Conservation (phyloP, 2,329 filamentous ascomycete species). For the Cercospora sp. region DNA sequence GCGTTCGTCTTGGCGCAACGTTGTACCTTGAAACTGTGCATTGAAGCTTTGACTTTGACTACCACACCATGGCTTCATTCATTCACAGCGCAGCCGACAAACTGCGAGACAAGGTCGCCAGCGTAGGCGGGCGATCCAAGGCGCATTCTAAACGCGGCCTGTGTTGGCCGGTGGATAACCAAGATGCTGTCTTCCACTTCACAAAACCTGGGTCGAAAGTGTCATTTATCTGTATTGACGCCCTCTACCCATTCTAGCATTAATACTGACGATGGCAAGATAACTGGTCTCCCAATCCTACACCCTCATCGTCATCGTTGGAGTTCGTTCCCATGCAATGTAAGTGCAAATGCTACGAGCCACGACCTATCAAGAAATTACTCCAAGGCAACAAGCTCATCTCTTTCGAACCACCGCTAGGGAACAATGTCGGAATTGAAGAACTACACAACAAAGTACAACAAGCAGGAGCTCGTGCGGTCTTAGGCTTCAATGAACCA, state of each 20-base stretch:
- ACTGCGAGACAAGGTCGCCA: constrained; percentile 3
- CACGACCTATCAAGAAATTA: neutral
- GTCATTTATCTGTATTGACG: constrained; percentile 33
- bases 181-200: constrained; percentile 34
- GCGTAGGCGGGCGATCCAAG: neutral
- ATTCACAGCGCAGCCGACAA: constrained; percentile 16
- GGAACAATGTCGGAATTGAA: constrained; percentile 34
- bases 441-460: constrained; percentile 29
- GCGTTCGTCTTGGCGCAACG: neutral
- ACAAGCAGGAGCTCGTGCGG: constrained; percentile 7
- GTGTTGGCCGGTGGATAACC: constrained; percentile 37
- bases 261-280: constrained; percentile 1
- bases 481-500: constrained; percentile 38
- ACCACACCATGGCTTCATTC: constrained; percentile 13
- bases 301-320: constrained; percentile 29
- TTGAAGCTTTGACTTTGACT: neutral
- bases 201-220: constrained; percentile 38
- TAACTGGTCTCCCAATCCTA: constrained; percentile 36
- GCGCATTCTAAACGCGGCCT: constrained; percentile 35
- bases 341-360: no score
- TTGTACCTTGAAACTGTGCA: neutral
- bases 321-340: constrained; percentile 39
- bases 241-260: neutral
- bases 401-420: neutral
- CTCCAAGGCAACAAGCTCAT: neutral